Conservation (phyloP, 2,329 filamentous ascomycete genomes). For the Penicillium sp. region DNA sequence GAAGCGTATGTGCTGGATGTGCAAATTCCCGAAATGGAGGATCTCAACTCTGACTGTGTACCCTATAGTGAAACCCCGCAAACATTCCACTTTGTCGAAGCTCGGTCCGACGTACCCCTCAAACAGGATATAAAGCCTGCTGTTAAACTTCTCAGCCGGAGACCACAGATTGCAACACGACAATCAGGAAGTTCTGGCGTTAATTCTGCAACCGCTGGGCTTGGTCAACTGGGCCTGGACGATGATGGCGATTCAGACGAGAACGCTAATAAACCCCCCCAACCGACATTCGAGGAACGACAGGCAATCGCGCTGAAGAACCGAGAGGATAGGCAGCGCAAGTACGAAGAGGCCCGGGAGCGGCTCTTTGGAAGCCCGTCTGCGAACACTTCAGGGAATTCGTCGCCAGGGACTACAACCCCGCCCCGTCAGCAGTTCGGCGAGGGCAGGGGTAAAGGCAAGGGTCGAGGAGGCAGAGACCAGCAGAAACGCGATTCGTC, state of each 20-base stretch:
- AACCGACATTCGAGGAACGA: slow-evolving; percentile 73
- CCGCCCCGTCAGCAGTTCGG: slow-evolving; percentile 51
- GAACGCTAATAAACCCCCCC: slow-evolving; percentile 59
- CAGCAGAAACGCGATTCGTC: slow-evolving; percentile 44
- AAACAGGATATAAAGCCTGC: slow-evolving; percentile 75
- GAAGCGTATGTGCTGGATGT: slow-evolving; percentile 64
- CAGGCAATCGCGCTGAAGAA: slow-evolving; percentile 75
- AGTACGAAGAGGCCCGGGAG: slow-evolving; percentile 85
- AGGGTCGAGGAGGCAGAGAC: slow-evolving; percentile 51
- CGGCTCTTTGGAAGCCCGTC: slow-evolving; percentile 73
- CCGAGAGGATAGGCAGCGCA: slow-evolving; percentile 83
- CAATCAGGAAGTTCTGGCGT: slow-evolving; percentile 48
- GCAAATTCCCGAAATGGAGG: not conserved
- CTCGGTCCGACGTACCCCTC: slow-evolving; percentile 62
- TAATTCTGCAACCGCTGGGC: slow-evolving; percentile 43
- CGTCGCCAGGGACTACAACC: slow-evolving; percentile 63
- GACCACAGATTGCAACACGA: slow-evolving; percentile 66
- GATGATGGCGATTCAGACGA: slow-evolving; percentile 67
- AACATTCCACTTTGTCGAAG: slow-evolving; percentile 73
- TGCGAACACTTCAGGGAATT: slow-evolving; percentile 53
- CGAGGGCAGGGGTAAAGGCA: slow-evolving; percentile 45
- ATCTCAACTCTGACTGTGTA: slow-evolving; percentile 6
- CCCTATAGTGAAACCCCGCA: slow-evolving; percentile 67
- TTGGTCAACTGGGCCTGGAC: slow-evolving; percentile 50
- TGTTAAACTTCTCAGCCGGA: slow-evolving; percentile 82